Conservation (phyloP, 1,284 basidiomycete species). For the Ceratobasidium theobromae region DNA sequence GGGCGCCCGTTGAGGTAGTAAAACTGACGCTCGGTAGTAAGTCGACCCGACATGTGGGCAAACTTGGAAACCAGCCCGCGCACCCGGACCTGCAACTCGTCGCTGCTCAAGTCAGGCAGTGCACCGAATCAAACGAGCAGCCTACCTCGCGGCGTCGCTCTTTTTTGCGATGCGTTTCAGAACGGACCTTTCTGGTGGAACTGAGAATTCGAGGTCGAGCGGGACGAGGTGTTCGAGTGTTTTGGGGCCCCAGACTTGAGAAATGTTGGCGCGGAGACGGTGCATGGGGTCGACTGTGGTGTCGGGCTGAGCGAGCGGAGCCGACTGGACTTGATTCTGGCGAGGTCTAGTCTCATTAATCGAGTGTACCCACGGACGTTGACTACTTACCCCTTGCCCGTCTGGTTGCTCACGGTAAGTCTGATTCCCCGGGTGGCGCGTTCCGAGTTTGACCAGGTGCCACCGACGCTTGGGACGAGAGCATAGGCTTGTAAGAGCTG, state of each 20-base stretch:
- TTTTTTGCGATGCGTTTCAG: slow-evolving; percentile 42
- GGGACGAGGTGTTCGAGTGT: slow-evolving; percentile 74
- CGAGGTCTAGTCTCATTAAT: not conserved
- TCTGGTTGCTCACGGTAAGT: slow-evolving; percentile 73
- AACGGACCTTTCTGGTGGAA: slow-evolving; percentile 61
- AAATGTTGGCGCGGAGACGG: slow-evolving; percentile 68
- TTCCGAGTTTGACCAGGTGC: slow-evolving; percentile 37
- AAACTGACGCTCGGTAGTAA: slow-evolving; percentile 84
- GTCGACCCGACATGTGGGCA: slow-evolving; percentile 66
- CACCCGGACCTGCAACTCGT: slow-evolving; percentile 56
- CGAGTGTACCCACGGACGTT: not conserved
- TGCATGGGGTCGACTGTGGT: slow-evolving; percentile 36
- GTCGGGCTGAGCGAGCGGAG: slow-evolving; percentile 11
- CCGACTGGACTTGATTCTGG: slow-evolving; percentile 24
- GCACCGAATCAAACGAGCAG: not conserved
- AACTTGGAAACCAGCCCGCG: slow-evolving; percentile 82
- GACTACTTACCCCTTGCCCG: slow-evolving; percentile 69
- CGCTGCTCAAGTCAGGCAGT: too few species aligned
- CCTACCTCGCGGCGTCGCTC: not conserved
- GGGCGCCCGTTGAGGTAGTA: slow-evolving; percentile 95
- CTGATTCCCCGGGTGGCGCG: slow-evolving; percentile 60
- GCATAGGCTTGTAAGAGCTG: slow-evolving; percentile 87
- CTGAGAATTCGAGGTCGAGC: slow-evolving; percentile 68
- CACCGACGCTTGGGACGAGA: slow-evolving; percentile 66
- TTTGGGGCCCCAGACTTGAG: slow-evolving; percentile 84